A percentile compares a stretch with the other conserved stretches of the same genome.
Evolutionary conservation across 805 yeast species (phyloP).

Genomic region (Lachancea meyersii): DNA sequence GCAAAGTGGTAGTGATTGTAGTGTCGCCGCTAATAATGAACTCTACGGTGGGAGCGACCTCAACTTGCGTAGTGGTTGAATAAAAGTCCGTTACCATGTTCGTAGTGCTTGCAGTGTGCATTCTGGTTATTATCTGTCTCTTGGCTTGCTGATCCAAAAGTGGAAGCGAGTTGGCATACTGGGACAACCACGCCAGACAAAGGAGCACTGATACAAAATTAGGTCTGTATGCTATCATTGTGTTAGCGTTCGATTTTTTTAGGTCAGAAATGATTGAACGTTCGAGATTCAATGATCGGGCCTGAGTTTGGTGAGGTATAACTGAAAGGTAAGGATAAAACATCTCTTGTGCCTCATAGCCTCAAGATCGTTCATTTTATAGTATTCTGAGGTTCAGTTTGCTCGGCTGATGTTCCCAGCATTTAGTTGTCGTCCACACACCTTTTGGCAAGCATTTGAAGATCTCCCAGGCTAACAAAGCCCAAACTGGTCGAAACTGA

Average conservation of each 20-base stretch:
- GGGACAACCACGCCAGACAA: not conserved
- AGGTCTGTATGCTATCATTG: not conserved
- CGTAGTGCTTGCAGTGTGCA: constrained; percentile 50
- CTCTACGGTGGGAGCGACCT: constrained; percentile 39
- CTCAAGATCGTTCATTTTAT: not conserved
- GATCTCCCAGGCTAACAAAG: not conserved
- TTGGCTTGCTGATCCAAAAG: constrained; percentile 24
- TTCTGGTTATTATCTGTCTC: constrained; percentile 43
- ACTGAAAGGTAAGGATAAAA: not conserved
- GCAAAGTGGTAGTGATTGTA: constrained; percentile 35
- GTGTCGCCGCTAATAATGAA: constrained; percentile 34
- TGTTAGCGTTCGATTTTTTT: not conserved
- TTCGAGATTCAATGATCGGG: not conserved
- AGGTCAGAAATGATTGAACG: not conserved
- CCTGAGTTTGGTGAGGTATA: not conserved
- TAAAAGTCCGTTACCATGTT: constrained; percentile 38
- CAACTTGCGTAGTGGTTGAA: constrained; percentile 36
- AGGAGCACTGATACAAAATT: not conserved
- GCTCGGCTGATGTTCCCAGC: not conserved
- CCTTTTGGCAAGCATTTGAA: constrained; percentile 1
- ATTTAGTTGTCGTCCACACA: not conserved
- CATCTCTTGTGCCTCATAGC: not conserved
- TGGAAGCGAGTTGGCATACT: constrained; percentile 22
- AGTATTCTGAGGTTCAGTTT: not conserved
- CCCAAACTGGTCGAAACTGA: not conserved